phyloP scores from a whole-genome alignment of 805 yeast genomes.

The Torulaspora quercuum region DNA sequence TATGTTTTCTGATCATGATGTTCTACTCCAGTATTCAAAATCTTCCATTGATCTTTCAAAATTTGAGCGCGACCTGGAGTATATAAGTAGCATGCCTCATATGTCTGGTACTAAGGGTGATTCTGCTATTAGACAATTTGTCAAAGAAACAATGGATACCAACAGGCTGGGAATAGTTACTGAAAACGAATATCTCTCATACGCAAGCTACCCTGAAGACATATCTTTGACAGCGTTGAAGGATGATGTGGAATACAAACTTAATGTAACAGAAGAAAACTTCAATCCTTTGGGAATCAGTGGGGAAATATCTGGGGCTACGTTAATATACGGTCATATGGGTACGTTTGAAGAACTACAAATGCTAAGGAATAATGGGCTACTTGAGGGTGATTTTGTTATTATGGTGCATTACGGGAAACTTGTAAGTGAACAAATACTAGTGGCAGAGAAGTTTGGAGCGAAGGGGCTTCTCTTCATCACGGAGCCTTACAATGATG shows the following conservation, averaged over 20 bases:
- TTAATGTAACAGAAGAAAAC: constrained; percentile 40
- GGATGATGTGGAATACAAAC: constrained; percentile 27
- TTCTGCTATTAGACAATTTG: constrained; percentile 61
- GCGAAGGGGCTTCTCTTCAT: constrained; percentile 70
- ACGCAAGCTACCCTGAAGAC: constrained; percentile 60
- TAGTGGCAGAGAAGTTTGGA: constrained; percentile 53
- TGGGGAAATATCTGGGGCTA: constrained; percentile 51
- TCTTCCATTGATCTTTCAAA: constrained; percentile 52
- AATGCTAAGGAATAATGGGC: constrained; percentile 36
- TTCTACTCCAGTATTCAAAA: constrained; percentile 48
- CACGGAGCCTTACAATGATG: constrained; percentile 40
- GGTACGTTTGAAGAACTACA: constrained; percentile 59
- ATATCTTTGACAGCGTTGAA: constrained; percentile 25
- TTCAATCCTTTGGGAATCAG: constrained; percentile 67
- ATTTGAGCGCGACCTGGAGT: constrained; percentile 65
- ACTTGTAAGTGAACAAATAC: constrained; percentile 49
- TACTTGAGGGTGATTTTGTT: constrained; percentile 48
- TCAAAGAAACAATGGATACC: constrained; percentile 54
- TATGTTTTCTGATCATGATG: constrained; percentile 58
- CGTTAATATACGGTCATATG: constrained; percentile 58
- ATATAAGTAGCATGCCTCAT: constrained; percentile 78
- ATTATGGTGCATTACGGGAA: constrained; percentile 59
- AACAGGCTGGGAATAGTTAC: constrained; percentile 50
- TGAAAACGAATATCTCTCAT: constrained; percentile 47
- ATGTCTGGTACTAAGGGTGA: constrained; percentile 88